A percentile compares a stretch with the other conserved stretches of the same genome.
These are phyloP conservation scores for Microbotryum saponariae DNA, from an alignment of 1,284 basidiomycete species.

Conservation along the genomic window DNA sequence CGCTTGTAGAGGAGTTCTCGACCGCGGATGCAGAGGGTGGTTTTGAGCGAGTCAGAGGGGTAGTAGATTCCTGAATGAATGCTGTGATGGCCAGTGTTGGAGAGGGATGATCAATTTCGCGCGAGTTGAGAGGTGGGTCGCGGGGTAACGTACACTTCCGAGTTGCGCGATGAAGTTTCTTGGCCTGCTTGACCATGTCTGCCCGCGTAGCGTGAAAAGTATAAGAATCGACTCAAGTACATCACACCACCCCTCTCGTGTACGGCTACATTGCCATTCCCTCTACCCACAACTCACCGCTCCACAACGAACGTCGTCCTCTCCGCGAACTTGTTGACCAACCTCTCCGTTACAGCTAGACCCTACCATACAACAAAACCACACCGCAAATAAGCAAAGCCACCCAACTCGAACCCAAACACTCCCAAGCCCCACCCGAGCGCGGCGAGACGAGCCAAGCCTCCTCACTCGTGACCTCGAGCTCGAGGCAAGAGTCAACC, in stretches of 20 bases:
- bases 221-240: too few species aligned
- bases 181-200: constrained; percentile 23
- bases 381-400: too few species aligned
- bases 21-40: constrained; percentile 76
- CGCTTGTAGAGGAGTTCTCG: constrained; percentile 74
- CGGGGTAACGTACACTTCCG: constrained; percentile 65
- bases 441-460: neutral
- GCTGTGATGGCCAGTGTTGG: neutral
- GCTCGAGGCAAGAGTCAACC: too few species aligned
- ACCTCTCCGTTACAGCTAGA: constrained; percentile 70
- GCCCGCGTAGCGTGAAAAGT: too few species aligned
- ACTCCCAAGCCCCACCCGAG: too few species aligned
- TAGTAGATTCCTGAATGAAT: constrained; percentile 48
- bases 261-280: too few species aligned
- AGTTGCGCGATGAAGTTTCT: constrained; percentile 59
- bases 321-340: constrained; percentile 59
- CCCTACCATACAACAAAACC: constrained; percentile 59
- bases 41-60: constrained; percentile 76
- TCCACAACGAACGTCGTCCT: constrained; percentile 81
- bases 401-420: too few species aligned
- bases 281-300: constrained; percentile 48
- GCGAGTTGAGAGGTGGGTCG: constrained; percentile 53
- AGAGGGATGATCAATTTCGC: constrained; percentile 8
- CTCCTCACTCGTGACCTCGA: neutral
- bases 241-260: too few species aligned